Evolutionary conservation across 192 early-diverging fungal genomes (phyloP).

Genomic region (Backusella australiensis): DNA sequence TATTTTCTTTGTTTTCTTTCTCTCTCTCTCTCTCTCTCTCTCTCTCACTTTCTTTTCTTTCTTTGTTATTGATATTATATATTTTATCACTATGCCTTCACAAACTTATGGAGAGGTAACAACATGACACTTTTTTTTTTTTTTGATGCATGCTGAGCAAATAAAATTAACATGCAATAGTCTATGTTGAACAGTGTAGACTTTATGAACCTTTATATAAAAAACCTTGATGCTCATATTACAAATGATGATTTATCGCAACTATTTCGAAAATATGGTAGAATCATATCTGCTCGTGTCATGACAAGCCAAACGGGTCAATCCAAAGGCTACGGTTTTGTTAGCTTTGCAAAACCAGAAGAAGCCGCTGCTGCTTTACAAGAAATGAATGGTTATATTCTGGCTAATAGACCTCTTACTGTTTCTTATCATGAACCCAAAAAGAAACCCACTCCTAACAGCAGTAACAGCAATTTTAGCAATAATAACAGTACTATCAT

Average conservation of each 20-base stretch:
- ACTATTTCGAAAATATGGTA: slow-evolving; percentile 86
- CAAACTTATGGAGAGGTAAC: slow-evolving; percentile 3
- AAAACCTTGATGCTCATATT: slow-evolving; percentile 90
- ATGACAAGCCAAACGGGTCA: slow-evolving; percentile 68
- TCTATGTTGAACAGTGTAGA: slow-evolving; percentile 24
- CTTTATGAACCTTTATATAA: slow-evolving; percentile 91
- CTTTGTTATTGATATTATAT: background rate
- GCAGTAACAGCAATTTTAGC: background rate
- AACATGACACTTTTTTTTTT: too few relatives aligned
- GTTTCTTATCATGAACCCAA: slow-evolving; percentile 92
- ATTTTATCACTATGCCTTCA: slow-evolving; percentile 3
- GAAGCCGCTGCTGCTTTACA: slow-evolving; percentile 89
- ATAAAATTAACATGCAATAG: background rate
- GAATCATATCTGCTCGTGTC: slow-evolving; percentile 90
- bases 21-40: background rate
- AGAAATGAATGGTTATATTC: slow-evolving; percentile 88
- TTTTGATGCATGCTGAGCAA: background rate
- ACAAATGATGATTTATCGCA: slow-evolving; percentile 92
- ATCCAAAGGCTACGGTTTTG: slow-evolving; percentile 92
- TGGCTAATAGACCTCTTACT: slow-evolving; percentile 82
- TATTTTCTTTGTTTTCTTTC: background rate
- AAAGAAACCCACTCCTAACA: slow-evolving; percentile 40
- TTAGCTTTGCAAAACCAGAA: slow-evolving; percentile 88
- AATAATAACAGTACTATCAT: background rate
- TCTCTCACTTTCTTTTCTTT: background rate